Base-by-base conservation (phyloP, 75 land plant genomes). In the Ceratopteris richardii region DNA sequence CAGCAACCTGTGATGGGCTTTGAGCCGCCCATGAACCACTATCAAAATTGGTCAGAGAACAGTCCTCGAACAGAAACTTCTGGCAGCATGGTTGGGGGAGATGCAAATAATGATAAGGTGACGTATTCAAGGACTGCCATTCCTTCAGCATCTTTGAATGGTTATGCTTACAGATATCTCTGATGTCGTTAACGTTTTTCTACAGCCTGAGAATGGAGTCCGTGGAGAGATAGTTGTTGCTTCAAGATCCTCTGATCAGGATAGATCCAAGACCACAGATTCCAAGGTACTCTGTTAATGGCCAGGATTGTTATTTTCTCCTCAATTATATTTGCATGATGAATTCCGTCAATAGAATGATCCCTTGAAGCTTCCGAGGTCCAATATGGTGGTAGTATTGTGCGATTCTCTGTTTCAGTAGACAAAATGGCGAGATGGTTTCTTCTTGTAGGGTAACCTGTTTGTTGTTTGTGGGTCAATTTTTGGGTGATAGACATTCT, bases 31-130 rank as follows among this genome's bases (percentile, higher is more conserved):
- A 14, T 12, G 5, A 26, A 23, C 25, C 54, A 52, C 29, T 26
- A 23, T 26, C 54, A 24, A 13, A 52, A 2, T 26, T 52, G 54
- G 54, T 62, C 61, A n/a, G 68, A 66, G 40, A 57, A 66, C 47
- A 58, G 62, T 58, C 61, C 68, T 47, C 57, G 62, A 31, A 30
- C 68, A 3, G 68, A 66, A 29, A 57, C 68, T 24, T 66, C 68
- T 29, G 58, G 55, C 12, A 58, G 58, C 26, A 66, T 66, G 68
- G 68, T 57, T 24, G 68, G 52, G 20, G 68, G 57, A 24, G n/a
- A n/a, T n/a, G 67, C 47, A 1, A 66, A 57, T 25, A 44, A 31
- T 31, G 43, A 55, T 19, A 62, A 28, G 54, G 54, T 52, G 25
- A 52, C 21, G 20, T 10, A 40, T 10, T 40, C 42, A 10, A 40